A percentile compares a stretch with the other conserved stretches of the same genome.
Evolutionary conservation across 108 stramenopile genomes (phyloP).

Genomic region (Fragilaria radians): DNA sequence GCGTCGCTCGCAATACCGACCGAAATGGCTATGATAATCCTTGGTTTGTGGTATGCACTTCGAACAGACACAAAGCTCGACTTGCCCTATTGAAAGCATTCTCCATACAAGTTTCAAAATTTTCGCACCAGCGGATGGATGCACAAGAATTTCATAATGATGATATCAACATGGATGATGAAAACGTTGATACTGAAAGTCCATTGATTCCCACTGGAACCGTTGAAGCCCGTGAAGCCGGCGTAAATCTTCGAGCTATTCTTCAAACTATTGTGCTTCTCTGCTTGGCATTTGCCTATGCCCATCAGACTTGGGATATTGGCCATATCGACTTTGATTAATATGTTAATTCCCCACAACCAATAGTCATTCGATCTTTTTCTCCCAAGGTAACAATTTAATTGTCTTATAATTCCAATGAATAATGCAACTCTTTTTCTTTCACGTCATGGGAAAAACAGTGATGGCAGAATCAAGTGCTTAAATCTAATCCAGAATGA

Average conservation of each 20-base stretch:
- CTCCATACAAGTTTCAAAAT: constrained; percentile 22
- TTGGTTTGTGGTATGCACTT: constrained; percentile 44
- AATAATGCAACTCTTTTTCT: too few relatives aligned
- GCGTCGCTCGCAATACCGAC: constrained; percentile 49
- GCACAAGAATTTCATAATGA: not conserved
- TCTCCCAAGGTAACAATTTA: too few relatives aligned
- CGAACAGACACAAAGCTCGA: constrained; percentile 53
- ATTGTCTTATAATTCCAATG: too few relatives aligned
- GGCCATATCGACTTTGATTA: not conserved
- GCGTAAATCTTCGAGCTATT: not conserved
- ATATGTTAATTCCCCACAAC: too few relatives aligned
- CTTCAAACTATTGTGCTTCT: not conserved
- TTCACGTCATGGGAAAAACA: too few relatives aligned
- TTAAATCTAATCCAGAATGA: too few relatives aligned
- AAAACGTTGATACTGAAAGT: too few relatives aligned
- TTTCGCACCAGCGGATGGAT: not conserved
- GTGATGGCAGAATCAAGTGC: too few relatives aligned
- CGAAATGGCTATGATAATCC: constrained; percentile 13
- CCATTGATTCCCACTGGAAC: not conserved
- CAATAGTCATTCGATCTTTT: too few relatives aligned
- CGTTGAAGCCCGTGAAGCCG: not conserved
- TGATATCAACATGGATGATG: too few relatives aligned
- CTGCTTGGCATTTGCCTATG: not conserved
- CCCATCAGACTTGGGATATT: not conserved
- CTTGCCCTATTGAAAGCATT: constrained; percentile 46